These are phyloP conservation scores for Onygenales sp. DNA, from an alignment of 2,329 filamentous ascomycete species.

Conservation along the genomic window DNA sequence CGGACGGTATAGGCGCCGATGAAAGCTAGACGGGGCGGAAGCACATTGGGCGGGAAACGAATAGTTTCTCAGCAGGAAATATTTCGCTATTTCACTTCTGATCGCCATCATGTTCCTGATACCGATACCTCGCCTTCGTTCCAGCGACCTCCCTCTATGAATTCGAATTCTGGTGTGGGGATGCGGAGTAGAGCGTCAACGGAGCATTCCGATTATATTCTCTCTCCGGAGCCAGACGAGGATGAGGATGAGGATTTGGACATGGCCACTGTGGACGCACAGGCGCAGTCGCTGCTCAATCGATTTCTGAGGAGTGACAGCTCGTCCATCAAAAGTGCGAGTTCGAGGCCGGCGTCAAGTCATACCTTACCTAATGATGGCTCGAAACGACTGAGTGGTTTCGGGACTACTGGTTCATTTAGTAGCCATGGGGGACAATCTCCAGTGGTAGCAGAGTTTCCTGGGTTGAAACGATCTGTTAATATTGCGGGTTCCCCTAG, in stretches of 20 bases:
- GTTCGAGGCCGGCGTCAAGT: background rate
- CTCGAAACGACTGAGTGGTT: too few species aligned
- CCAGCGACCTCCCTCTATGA: too few species aligned
- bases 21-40: conserved; percentile 1
- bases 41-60: background rate
- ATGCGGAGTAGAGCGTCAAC: too few species aligned
- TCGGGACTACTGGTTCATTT: too few species aligned
- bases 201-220: background rate
- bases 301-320: conserved; percentile 15
- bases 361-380: background rate
- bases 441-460: too few species aligned
- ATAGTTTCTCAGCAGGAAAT: background rate
- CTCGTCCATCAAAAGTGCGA: background rate
- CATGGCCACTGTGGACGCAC: conserved; percentile 9
- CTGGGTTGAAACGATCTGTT: too few species aligned
- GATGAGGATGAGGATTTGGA: background rate
- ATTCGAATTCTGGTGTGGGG: too few species aligned
- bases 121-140: too few species aligned
- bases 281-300: conserved; percentile 17
- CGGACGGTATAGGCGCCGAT: background rate
- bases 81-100: background rate
- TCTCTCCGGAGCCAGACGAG: background rate
- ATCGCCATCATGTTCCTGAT: background rate
- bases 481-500: too few species aligned
- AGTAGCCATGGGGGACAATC: too few species aligned